A percentile compares a stretch with the other conserved stretches of the same genome.
Evolutionary conservation across 78 protist genomes (phyloP).

Genomic region (Dictyostelium intermedium): DNA sequence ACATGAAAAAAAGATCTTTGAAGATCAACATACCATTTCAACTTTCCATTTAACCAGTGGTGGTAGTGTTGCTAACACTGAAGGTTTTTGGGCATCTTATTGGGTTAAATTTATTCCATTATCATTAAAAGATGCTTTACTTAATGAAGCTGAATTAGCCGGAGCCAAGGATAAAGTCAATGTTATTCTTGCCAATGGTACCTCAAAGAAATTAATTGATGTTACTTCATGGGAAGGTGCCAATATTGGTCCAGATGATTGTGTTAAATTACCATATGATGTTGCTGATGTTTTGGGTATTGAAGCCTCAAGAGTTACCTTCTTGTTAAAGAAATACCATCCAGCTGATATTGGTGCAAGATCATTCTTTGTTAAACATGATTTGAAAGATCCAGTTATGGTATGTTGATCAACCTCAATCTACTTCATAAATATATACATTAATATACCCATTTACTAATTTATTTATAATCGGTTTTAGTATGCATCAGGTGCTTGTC

Average conservation of each 20-base stretch:
- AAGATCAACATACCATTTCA: background rate
- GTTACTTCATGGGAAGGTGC: slow-evolving; percentile 43
- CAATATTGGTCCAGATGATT: background rate
- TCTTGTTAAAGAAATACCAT: slow-evolving; percentile 39
- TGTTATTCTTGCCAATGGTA: slow-evolving; percentile 11
- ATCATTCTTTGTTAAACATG: background rate
- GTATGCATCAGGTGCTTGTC: slow-evolving; percentile 24
- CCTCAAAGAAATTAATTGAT: background rate
- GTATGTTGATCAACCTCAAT: no score
- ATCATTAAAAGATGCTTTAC: slow-evolving; percentile 11
- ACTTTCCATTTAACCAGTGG: slow-evolving; percentile 32
- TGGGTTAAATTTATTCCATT: slow-evolving; percentile 48
- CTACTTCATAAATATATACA: no score
- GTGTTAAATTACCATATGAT: slow-evolving; percentile 23
- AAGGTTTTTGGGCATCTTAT: slow-evolving; percentile 22
- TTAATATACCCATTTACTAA: no score
- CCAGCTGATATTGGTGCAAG: slow-evolving; percentile 11
- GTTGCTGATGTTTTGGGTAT: background rate
- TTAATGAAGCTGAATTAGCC: background rate
- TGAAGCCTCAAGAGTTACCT: slow-evolving; percentile 13
- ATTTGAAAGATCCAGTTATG: slow-evolving; percentile 21
- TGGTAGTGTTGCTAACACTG: slow-evolving; percentile 51
- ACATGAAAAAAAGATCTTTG: background rate
- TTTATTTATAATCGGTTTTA: no score
- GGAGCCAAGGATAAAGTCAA: background rate